Base-by-base conservation (phyloP, 2,329 filamentous ascomycete genomes). In the Pyrenophora seminiperda region DNA sequence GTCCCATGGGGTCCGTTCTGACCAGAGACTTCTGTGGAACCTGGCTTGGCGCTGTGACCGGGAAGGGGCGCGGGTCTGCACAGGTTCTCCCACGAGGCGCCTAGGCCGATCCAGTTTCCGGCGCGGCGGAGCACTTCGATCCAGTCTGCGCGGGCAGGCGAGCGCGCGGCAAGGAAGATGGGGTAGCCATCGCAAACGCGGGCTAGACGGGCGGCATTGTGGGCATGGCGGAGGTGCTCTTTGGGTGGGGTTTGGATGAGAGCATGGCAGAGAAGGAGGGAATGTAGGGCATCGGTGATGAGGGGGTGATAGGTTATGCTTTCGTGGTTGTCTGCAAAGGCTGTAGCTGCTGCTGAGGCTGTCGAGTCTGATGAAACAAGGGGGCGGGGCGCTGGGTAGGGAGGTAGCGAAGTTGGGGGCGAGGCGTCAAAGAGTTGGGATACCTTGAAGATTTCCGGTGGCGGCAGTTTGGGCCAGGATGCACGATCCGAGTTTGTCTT, bases 261-360 rank as follows among this genome's bases (percentile, higher is more conserved):
- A n/a, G 83, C 83, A 71, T 95, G 90, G 59, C 86, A 88, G 32
- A 95, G 81, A 7, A 95, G 83, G 1, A 94, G 74, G 4, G 85
- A 87, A 70, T 95, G 90, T 0, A 95, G 80, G 1, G 88, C 88
- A 58, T 95, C 90, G 5, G 85, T 85, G 9, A 95, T 79, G 7
- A 94, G 80, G 0, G 90, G 91, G 63, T 95, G 90, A 68, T 90
- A 94, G 1, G 89, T 94, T 20, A 90, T 80, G 32, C 81, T 81
- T 73, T 91, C 88, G 34, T 83, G 78, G 43, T 75, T 78, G 47
- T 79, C 76, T 9, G 75, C 68, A 37, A 71, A 67, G 46, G 67
- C 66, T 20, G 62, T 59, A 39, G 73, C 72, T 32, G 76, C 73
- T 1, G 63, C 66, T 3, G 65, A 61, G 22, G 63, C 58, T 7